Base-by-base conservation (phyloP, 1,139 yeast genomes). In the Blastobotrys ciferrii region DNA sequence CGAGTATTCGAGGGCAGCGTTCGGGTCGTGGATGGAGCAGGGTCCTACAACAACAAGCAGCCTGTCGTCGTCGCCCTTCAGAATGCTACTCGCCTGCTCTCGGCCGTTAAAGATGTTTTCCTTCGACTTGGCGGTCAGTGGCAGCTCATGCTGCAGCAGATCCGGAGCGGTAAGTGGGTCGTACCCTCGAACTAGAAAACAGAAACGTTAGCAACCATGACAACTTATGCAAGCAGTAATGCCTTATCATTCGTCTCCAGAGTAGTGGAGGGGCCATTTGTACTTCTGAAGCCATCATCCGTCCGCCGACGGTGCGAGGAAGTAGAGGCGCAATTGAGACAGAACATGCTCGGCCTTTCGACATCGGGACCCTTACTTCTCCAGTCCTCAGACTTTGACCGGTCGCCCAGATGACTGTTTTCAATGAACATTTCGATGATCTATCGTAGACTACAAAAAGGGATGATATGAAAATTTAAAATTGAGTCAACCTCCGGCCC, bases 81-180 rank as follows among this genome's bases (percentile, higher is more conserved):
- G 77, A 54, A 91, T 84, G 28, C 79, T 78, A 46, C 82, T 79
- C 1, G 95, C 84, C 31, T 79, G 81, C 57, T 84, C 80, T 70
- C 98, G 81, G 31, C 96, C 97, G 46, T 76, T 72, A 45, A 84
- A 66, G 48, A 92, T 87, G 51, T 74, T 81, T 46, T 78, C 72
- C 57, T 77, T 78, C 47, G 86, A 80, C 46, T 72, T 69, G 41
- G 77, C 78, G 15, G 83, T 71, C 41, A 88, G 77, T 17, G 95
- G 96, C 65, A 76, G 76, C 66, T 92, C 98, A 59, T 86, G 91
- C 69, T 92, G 98, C 47, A 92, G 80, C 53, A 92, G 77, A 67
- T 88, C 97, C 39, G 98, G 98, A 23, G 98, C 88, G 13, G 94
- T 85, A 57, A 92, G 75, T 32, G 98, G 98, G 64, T 91, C 92